Base-by-base conservation (phyloP, 768 basidiomycete genomes). In the Mycena belliarum region DNA sequence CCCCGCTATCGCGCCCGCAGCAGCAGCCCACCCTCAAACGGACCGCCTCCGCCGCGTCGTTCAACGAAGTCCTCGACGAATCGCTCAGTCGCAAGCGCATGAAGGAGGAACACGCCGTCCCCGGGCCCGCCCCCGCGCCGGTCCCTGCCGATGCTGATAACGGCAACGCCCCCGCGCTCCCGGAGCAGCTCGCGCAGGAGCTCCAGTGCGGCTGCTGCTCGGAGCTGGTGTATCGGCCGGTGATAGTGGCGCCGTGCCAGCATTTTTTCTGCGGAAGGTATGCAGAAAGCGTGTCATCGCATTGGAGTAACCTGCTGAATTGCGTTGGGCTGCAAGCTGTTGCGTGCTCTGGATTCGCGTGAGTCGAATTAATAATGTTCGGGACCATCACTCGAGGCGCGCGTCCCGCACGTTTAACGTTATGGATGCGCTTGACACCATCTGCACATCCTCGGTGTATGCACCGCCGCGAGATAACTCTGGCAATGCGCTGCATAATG, bases 231-330 rank as follows among this genome's bases (percentile, higher is more conserved):
- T 92, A 94, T 72, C 79, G 83, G 58, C 92, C 92, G 3, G 91
- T 94, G 16, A 75, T 92, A 26, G 89, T 94, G 49, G 79, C 82
- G 33, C 92, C 92, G 28, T 94, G 92, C 70, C 89, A 93, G 65
- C 92, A 94, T 77, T 92, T 89, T 79, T 93, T 93, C 69, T 94
- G 92, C 66, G 92, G 92, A 71, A 92, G 91, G 90, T 91, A 72
- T 57, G 74, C 64, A 32, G 47, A 16, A 8, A 46, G 50, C 0
- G 32, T 35, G 28, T 14, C 25, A 23, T 40, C 12, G 16, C 12
- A n/a, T 35, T n/a, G 12, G 16, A 28, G 3, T 25, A 2, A 21
- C 29, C 24, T 7, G 37, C 52, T 63, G 15, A 57, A 52, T 25
- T 49, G n/a, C 29, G 15, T 37, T 16, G 14, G 23, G 4, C 21